Base-by-base conservation (phyloP, 257 asterid genomes). In the Orobanche coerulescens region DNA sequence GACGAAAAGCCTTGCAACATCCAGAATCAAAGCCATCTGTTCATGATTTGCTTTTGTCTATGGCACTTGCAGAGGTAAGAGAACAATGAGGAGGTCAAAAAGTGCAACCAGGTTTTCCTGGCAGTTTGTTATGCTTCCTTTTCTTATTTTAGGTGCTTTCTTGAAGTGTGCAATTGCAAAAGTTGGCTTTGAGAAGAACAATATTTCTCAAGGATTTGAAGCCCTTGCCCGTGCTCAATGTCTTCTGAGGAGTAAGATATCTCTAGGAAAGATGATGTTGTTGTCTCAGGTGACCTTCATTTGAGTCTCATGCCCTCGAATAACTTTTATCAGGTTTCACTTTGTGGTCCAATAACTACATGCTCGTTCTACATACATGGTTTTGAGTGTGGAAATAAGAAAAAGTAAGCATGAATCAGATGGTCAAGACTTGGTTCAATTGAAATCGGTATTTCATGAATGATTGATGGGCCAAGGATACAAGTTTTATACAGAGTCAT, bases 41-140 rank as follows among this genome's bases (percentile, higher is more conserved):
- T 62, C 99, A 93, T 55, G 99, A 89, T 77, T 71, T 93, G 62
- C 94, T 86, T 76, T 72, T 93, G 65, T 82, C 95, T 36, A 93
- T 93, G 99, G 97, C 99, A 48, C 88, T 93, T 62, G 88, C 99
- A 61, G 99, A 89, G 99, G 99, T 93, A 81, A 87, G 84, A 47
- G 55, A 46, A 73, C 67, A 62, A 49, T 74, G 73, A 77, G 64
- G 78, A 76, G 82, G 83, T 81, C 64, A 65, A 73, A 75, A 69
- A 54, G 46, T 64, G 61, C 20, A 64, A 36, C 76, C 59, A 14
- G 46, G 56, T 73, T 70, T 64, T 71, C 69, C 79, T 66, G 58
- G 79, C 76, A 73, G 73, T 71, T 78, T 84, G 84, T 74, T 83
- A 72, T 84, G 79, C 86, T 68, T 73, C 85, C 62, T 69, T 77